Base-by-base conservation (phyloP, 2,329 filamentous ascomycete genomes). In the Cytospora piceicola region DNA sequence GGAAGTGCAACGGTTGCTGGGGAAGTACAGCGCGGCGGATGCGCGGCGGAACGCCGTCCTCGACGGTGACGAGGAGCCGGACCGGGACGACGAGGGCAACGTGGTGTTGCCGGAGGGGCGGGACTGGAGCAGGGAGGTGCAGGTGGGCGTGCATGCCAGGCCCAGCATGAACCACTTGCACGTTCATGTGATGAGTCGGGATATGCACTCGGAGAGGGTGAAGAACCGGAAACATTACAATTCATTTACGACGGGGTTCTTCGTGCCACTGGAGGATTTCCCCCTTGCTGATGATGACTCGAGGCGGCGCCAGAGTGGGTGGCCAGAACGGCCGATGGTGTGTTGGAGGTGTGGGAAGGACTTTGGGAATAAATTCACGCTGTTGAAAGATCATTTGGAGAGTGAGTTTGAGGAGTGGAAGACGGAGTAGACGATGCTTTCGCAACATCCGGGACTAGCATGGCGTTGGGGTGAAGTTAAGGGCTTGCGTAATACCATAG, bases 141-240 rank as follows among this genome's bases (percentile, higher is more conserved):
- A 86, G 58, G 85, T 88, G 24, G 95, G 95, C 17, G 85, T 97
- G 9, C 95, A 99, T 78, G 90, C 92, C 3, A 87, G 90, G 70
- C 95, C 95, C 3, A 94, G 90, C 64, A 98, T 99, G 95, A 89
- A 86, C 69, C 93, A 98, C 75, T 75, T 98, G 63, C 95, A 99
- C 77, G 83, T 98, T 4, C 95, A 99, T 76, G 87, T 98, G 34
- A 78, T 98, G 65, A 92, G 91, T 49, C 82, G 87, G 22, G 95
- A 99, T 75, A 90, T 92, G 82, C 83, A 87, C 71, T 93, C 90
- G 46, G 83, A 85, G 14, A 84, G 83, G 55, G 70, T 97, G 77
- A 92, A 89, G 78, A 88, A 94, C 74, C 84, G 88, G 69, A 94
- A 93, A 75, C 95, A 98, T 78, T 98, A 97, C 78, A 92, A 95